Conservation (phyloP, 192 early-diverging fungal genomes). For the Helicostylum pulchrum region DNA sequence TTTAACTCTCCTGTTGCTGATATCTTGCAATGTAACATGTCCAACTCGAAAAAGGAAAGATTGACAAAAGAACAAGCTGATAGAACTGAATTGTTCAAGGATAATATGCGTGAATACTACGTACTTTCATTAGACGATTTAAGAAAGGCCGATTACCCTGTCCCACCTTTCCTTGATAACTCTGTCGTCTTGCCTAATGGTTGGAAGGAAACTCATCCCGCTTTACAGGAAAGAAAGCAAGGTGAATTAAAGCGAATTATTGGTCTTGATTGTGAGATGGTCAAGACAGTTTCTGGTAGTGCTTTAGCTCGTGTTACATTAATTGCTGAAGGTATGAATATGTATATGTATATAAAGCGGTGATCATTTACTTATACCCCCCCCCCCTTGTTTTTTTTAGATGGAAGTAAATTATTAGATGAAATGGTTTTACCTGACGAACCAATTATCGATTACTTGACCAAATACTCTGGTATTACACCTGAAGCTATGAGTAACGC, state of each 20-base stretch:
- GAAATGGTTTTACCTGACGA: conserved; percentile 51
- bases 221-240: neutral
- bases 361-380: neutral
- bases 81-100: conserved; percentile 3
- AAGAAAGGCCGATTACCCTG: conserved; percentile 40
- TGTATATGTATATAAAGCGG: too few species aligned
- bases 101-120: conserved; percentile 40
- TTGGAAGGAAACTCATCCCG: conserved; percentile 45
- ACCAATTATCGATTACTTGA: conserved; percentile 52
- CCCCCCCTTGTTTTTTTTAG: neutral
- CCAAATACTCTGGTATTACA: conserved; percentile 57
- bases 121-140: conserved; percentile 42
- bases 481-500: conserved; percentile 37
- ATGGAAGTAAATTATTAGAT: conserved; percentile 43
- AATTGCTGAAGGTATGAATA: conserved; percentile 34
- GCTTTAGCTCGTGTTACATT: conserved; percentile 53
- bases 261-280: conserved; percentile 66
- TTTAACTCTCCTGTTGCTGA: conserved; percentile 39
- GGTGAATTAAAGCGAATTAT: conserved; percentile 34
- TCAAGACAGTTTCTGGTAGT: conserved; percentile 32
- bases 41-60: conserved; percentile 34
- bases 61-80: conserved; percentile 30
- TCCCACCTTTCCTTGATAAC: conserved; percentile 34
- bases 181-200: conserved; percentile 25
- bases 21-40: conserved; percentile 41